Percentiles rank a stretch among this genome's conserved stretches.
Evolutionary conservation across 371 early-diverging fungal species (phyloP).

Genomic region (Choanephora cucurbitarum): DNA sequence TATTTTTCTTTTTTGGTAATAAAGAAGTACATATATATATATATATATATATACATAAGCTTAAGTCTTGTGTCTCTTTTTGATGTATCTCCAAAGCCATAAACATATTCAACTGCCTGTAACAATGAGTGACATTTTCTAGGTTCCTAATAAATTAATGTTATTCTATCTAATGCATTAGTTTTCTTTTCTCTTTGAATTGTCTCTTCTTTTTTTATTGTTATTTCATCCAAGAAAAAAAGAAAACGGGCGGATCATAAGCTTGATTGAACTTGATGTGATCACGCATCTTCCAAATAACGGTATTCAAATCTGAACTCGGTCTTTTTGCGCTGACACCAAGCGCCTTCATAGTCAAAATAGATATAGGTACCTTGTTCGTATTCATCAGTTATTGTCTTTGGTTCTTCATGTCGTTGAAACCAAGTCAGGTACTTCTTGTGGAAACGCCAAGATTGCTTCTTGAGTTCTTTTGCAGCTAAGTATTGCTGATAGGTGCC

Average conservation of each 20-base stretch:
- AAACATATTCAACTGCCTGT: too few species aligned
- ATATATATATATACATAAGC: too few species aligned
- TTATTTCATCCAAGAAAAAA: background rate
- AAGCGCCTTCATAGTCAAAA: slow-evolving; percentile 98
- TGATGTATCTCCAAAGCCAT: too few species aligned
- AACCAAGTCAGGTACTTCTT: slow-evolving; percentile 99
- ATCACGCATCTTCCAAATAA: slow-evolving; percentile 33
- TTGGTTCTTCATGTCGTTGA: slow-evolving; percentile 98
- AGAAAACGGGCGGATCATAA: background rate
- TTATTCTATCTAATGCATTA: too few species aligned
- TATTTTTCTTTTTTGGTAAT: background rate
- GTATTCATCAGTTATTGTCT: slow-evolving; percentile 95
- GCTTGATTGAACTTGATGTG: background rate
- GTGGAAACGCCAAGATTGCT: slow-evolving; percentile 99
- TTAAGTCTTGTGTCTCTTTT: too few species aligned
- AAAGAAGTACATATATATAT: too few species aligned
- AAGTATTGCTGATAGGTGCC: slow-evolving; percentile 97
- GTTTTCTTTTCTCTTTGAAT: too few species aligned
- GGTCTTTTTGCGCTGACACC: slow-evolving; percentile 97
- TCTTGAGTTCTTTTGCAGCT: slow-evolving; percentile 96
- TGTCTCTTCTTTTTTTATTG: too few species aligned
- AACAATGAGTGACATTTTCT: too few species aligned
- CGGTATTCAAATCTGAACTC: slow-evolving; percentile 72
- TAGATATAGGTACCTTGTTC: slow-evolving; percentile 99
- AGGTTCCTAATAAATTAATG: too few species aligned